These are phyloP conservation scores for Limonomyces culmigenus DNA, from an alignment of 1,284 basidiomycete species.

Conservation along the genomic window DNA sequence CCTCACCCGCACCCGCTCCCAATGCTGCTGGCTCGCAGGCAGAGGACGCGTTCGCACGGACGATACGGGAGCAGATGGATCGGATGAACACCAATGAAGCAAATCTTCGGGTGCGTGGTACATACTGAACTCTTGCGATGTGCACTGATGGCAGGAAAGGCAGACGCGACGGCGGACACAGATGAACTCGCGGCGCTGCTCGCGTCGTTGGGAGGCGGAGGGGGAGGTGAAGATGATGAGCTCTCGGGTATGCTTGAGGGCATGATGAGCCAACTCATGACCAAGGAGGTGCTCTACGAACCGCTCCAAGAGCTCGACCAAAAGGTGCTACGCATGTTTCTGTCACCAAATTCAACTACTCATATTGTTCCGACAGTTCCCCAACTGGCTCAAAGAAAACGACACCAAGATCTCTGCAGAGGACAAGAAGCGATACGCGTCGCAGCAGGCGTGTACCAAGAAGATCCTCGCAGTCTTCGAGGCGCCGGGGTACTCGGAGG, in stretches of 20 bases:
- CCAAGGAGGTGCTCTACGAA: conserved; percentile 85
- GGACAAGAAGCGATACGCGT: conserved; percentile 54
- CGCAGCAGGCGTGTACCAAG: conserved; percentile 48
- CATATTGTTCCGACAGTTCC: conserved; percentile 40
- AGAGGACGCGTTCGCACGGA: conserved; percentile 52
- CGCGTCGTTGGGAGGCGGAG: conserved; percentile 22
- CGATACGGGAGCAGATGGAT: conserved; percentile 66
- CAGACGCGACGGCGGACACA: conserved; percentile 13
- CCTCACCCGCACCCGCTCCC: background rate
- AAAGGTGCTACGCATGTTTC: conserved; percentile 34
- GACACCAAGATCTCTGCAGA: conserved; percentile 30
- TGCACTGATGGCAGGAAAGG: conserved; percentile 11
- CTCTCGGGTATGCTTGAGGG: conserved; percentile 68
- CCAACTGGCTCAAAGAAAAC: conserved; percentile 52
- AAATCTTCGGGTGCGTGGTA: conserved; percentile 29
- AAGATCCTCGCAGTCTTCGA: conserved; percentile 68
- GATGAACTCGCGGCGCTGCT: conserved; percentile 34
- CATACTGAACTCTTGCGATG: conserved; percentile 4
- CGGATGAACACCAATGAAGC: conserved; percentile 63
- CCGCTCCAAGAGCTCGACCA: conserved; percentile 79
- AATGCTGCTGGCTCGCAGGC: conserved; percentile 8
- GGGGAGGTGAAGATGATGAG: conserved; percentile 37
- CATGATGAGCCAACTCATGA: conserved; percentile 92
- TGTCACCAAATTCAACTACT: background rate
- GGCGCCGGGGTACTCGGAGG: conserved; percentile 45